Base-by-base conservation (phyloP, 2,329 filamentous ascomycete genomes). In the Zymoseptoria brevis region DNA sequence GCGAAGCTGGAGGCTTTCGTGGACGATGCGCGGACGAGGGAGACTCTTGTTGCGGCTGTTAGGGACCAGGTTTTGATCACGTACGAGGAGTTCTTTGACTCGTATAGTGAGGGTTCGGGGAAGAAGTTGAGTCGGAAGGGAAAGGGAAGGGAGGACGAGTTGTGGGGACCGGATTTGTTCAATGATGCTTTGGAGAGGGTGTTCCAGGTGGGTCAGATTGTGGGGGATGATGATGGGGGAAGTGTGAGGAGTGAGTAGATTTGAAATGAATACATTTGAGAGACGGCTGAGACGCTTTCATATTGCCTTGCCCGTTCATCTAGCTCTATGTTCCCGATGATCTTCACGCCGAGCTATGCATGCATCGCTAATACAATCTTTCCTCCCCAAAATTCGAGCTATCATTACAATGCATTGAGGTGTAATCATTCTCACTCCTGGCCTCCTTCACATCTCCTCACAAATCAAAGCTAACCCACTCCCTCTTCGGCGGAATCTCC, bases 401-500 rank as follows among this genome's bases (percentile, higher is more conserved):
- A 9, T 41, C 11, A 11, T 41, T 13, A 6, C 16, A 41, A 16
- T 41, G 26, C 26, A 41, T n/a, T n/a, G n/a, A n/a, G n/a, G n/a
- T n/a, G n/a, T n/a, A n/a, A n/a, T n/a, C n/a, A n/a, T n/a, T n/a
- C n/a, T n/a, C n/a, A n/a, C n/a, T n/a, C n/a, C n/a, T n/a, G n/a
- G n/a, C 35, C 35, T 41, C 35, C 4, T 4, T 13, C 4, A 41
- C 9, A 16, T 16, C 35, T 16, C 4, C 24, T 58, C 53, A 68
- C 29, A 67, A 55, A 54, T 72, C 70, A 56, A 61, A 72, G 8
- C 64, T 85, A 86, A 72, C 61, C 79, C 86, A 93, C 69, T 93
- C 90, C 62, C 84, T 80, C 73, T 86, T 86, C 0, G 92, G 92
- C 19, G 92, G 89, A 52, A 90, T 76, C 66, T 87, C 80, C 0